These are phyloP conservation scores for Suhomyces pyralidae DNA, from an alignment of 805 yeast species.

Conservation along the genomic window DNA sequence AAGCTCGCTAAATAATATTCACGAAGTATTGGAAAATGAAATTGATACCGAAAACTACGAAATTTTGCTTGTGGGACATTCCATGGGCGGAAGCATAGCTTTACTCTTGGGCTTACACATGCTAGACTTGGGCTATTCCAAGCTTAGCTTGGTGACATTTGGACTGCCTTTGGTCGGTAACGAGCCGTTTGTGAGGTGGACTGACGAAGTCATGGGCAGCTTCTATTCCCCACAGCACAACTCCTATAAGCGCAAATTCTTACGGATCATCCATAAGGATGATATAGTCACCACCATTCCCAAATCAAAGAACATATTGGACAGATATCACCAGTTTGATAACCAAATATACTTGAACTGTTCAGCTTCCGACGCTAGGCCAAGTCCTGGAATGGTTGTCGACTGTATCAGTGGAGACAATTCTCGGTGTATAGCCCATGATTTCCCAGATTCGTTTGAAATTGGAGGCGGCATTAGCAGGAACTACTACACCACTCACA, in stretches of 20 bases:
- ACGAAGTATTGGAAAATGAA: constrained; percentile 17
- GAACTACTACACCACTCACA: constrained; percentile 28
- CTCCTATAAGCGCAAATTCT: constrained; percentile 14
- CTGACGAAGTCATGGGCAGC: constrained; percentile 33
- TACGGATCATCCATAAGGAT: constrained; percentile 25
- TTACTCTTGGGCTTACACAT: constrained; percentile 35
- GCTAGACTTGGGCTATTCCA: constrained; percentile 31
- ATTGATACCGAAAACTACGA: constrained; percentile 12
- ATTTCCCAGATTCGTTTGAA: constrained; percentile 16
- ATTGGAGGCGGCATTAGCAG: neutral
- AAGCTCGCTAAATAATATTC: constrained; percentile 25
- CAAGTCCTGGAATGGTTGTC: constrained; percentile 26
- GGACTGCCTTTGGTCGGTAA: constrained; percentile 47
- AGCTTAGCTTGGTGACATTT: constrained; percentile 35
- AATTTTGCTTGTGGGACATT: constrained; percentile 22
- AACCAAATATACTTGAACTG: constrained; percentile 32
- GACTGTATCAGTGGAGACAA: constrained; percentile 31
- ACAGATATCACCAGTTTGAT: constrained; percentile 30
- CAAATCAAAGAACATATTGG: constrained; percentile 11
- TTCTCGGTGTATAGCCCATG: constrained; percentile 28
- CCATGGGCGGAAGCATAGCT: constrained; percentile 44
- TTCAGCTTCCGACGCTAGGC: constrained; percentile 22
- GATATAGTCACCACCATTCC: constrained; percentile 33
- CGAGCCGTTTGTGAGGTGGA: constrained; percentile 34
- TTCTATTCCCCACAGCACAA: constrained; percentile 15